Conservation (phyloP, 495 filamentous ascomycete genomes). For the Daldinia caldariorum region DNA sequence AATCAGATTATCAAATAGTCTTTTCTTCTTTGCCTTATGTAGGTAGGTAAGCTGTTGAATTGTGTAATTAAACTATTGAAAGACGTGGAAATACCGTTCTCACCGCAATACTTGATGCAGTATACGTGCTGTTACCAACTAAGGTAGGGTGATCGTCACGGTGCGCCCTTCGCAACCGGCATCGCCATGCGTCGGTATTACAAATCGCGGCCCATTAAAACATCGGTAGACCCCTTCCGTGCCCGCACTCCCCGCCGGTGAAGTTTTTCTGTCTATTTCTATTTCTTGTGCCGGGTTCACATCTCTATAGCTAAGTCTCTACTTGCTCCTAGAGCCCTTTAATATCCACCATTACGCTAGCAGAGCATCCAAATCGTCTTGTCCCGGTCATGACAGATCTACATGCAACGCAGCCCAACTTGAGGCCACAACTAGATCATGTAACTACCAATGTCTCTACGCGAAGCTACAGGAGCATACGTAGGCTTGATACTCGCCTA, state of each 20-base stretch:
- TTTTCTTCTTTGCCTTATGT: neutral
- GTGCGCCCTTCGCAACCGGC: constrained; percentile 32
- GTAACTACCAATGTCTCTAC: constrained; percentile 23
- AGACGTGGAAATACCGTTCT: constrained; percentile 10
- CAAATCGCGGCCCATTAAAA: constrained; percentile 31
- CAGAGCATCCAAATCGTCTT: neutral
- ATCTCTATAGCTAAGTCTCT: neutral
- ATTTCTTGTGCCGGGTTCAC: constrained; percentile 1
- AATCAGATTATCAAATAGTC: neutral
- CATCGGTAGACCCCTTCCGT: constrained; percentile 20
- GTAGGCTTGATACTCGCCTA: constrained; percentile 21
- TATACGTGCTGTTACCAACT: constrained; percentile 13
- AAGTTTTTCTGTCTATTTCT: constrained; percentile 5
- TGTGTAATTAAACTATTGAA: neutral
- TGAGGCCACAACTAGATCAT: constrained; percentile 16
- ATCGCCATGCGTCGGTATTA: constrained; percentile 39
- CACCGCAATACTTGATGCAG: constrained; percentile 5
- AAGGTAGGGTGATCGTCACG: constrained; percentile 31
- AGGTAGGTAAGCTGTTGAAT: neutral
- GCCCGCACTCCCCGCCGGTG: constrained; percentile 20
- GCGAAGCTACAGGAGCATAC: constrained; percentile 9
- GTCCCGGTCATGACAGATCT: constrained; percentile 14
- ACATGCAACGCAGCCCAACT: constrained; percentile 3
- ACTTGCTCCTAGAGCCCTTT: neutral
- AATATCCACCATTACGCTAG: neutral